These are phyloP conservation scores for Arabidopsis lyrata DNA, from an alignment of 441 rosid genomes.

Conservation along the genomic window DNA sequence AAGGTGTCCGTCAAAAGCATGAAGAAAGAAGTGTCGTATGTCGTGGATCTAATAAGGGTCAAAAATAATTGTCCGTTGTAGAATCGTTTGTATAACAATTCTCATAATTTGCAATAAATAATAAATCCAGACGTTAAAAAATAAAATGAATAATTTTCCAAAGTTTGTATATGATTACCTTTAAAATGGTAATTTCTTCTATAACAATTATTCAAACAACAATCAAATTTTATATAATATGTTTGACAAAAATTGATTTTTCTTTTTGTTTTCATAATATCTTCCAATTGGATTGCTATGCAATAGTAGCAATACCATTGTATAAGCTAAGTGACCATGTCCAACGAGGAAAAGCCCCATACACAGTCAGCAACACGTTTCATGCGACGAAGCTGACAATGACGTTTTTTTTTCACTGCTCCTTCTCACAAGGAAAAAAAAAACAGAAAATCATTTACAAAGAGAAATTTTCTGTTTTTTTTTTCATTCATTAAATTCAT, in stretches of 20 bases:
- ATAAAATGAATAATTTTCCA: not conserved
- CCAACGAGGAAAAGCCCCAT: slow-evolving; percentile 37
- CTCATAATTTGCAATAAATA: too few species aligned
- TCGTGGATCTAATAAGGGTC: too few species aligned
- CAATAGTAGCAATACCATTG: not conserved
- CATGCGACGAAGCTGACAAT: slow-evolving; percentile 38
- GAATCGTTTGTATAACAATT: too few species aligned
- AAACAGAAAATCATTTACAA: not conserved
- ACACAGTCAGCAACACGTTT: slow-evolving; percentile 50
- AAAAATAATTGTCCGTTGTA: too few species aligned
- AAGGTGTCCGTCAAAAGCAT: too few species aligned
- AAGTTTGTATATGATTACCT: not conserved
- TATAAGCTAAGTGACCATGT: slow-evolving; percentile 27
- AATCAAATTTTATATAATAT: too few species aligned
- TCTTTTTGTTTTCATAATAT: too few species aligned
- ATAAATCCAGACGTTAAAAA: too few species aligned
- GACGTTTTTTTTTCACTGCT: slow-evolving; percentile 18
- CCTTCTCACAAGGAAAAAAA: not conserved
- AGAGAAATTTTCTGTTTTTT: not conserved
- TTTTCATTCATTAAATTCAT: too few species aligned
- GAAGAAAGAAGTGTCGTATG: too few species aligned
- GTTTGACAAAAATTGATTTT: too few species aligned
- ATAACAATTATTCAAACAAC: too few species aligned
- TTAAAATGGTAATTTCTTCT: not conserved
- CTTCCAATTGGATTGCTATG: not conserved